These are phyloP conservation scores for Tephrocybe rancida DNA, from an alignment of 768 basidiomycete genomes.

Conservation along the genomic window DNA sequence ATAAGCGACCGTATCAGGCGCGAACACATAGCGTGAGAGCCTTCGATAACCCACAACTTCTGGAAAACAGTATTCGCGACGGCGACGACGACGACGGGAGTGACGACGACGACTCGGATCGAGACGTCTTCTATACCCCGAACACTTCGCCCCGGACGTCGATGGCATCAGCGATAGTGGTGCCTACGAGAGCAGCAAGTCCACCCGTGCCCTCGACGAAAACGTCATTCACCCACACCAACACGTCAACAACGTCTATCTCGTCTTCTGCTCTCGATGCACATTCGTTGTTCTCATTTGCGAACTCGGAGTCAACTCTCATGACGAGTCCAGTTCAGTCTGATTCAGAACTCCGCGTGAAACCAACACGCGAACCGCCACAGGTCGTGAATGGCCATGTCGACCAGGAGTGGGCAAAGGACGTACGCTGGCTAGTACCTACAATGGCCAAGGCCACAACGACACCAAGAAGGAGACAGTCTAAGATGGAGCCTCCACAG, in stretches of 20 bases:
- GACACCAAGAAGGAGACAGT: conserved; percentile 14
- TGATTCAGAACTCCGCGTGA: conserved; percentile 28
- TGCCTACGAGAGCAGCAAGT: conserved; percentile 28
- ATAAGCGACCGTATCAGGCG: conserved; percentile 10
- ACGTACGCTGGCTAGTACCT: conserved; percentile 64
- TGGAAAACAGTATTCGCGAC: not conserved
- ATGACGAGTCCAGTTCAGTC: conserved; percentile 35
- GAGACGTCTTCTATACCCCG: conserved; percentile 67
- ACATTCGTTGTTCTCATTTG: conserved; percentile 42
- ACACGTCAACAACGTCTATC: conserved; percentile 36
- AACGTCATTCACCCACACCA: conserved; percentile 20
- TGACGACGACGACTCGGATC: conserved; percentile 36
- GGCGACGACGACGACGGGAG: conserved; percentile 18
- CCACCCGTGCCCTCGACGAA: conserved; percentile 26
- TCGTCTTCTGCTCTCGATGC: conserved; percentile 42
- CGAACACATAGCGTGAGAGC: conserved; percentile 17
- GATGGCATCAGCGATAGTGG: conserved; percentile 33
- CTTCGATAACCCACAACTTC: conserved; percentile 3
- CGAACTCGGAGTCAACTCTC: conserved; percentile 37
- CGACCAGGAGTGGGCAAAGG: conserved; percentile 68
- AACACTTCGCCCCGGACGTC: conserved; percentile 55
- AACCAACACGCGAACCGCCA: conserved; percentile 17
- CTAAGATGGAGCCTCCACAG: conserved; percentile 10
- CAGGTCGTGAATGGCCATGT: conserved; percentile 27
- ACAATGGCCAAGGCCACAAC: conserved; percentile 19